Evolutionary conservation across 768 basidiomycete genomes (phyloP).

Genomic region (Russula compacta): DNA sequence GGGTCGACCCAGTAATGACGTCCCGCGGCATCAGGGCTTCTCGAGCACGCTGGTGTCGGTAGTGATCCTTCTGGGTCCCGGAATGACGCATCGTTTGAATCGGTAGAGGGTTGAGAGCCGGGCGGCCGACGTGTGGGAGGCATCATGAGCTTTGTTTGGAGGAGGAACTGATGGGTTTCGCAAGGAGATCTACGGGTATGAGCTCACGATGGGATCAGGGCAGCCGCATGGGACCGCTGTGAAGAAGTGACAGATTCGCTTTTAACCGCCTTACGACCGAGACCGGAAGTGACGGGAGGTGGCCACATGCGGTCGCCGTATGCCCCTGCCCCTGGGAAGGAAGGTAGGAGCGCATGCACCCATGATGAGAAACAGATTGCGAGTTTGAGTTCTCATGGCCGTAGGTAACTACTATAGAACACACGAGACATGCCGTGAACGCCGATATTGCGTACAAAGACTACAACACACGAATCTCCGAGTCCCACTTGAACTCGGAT

Average conservation of each 20-base stretch:
- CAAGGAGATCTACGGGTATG: no score
- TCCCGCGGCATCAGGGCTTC: no score
- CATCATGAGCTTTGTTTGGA: background rate
- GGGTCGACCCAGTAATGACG: no score
- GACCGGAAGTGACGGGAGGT: background rate
- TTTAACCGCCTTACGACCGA: constrained; percentile 4
- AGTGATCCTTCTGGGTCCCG: background rate
- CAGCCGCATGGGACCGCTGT: background rate
- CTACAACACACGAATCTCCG: background rate
- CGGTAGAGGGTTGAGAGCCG: background rate
- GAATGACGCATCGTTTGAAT: background rate
- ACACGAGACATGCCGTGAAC: background rate
- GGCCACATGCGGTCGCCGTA: no score
- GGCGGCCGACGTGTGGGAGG: background rate
- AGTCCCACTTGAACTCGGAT: background rate
- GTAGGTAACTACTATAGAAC: background rate
- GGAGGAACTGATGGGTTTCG: background rate
- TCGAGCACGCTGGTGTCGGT: background rate
- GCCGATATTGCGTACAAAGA: background rate
- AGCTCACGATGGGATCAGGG: no score
- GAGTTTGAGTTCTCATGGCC: background rate
- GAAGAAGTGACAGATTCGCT: background rate
- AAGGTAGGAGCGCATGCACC: background rate
- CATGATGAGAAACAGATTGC: background rate
- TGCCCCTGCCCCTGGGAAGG: no score